phyloP scores from a whole-genome alignment of 139 green algal species.

The Medakamo hakoo region DNA sequence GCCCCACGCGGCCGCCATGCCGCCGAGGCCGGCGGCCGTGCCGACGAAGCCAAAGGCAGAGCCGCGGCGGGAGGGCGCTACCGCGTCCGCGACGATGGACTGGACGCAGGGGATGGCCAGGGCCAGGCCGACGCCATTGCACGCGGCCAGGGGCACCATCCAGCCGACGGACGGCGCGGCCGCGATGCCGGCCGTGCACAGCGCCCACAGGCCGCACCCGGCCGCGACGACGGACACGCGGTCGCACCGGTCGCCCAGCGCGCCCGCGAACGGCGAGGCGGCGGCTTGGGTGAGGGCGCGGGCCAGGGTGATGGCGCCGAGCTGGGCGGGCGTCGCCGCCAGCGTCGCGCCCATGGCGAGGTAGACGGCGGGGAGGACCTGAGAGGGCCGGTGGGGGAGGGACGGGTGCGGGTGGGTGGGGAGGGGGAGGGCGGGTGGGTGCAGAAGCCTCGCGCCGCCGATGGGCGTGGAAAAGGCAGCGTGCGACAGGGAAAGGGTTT shows the following conservation, averaged over 20 bases:
- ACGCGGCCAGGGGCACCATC: slow-evolving; percentile 10
- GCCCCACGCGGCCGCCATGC: slow-evolving; percentile 33
- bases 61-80: slow-evolving; percentile 5
- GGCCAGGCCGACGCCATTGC: slow-evolving; percentile 17
- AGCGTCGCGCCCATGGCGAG: slow-evolving; percentile 39
- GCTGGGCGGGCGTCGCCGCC: slow-evolving; percentile 38
- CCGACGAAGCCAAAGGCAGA: slow-evolving; percentile 14
- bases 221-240: slow-evolving; percentile 34
- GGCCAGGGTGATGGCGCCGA: slow-evolving; percentile 49
- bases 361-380: slow-evolving; percentile 64
- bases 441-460: too few species aligned
- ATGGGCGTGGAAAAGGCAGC: too few species aligned
- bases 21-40: slow-evolving; percentile 17
- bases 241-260: slow-evolving; percentile 34
- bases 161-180: slow-evolving; percentile 1
- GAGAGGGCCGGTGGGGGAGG: neutral
- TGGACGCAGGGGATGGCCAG: slow-evolving; percentile 18
- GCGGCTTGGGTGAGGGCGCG: slow-evolving; percentile 48
- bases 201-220: slow-evolving; percentile 47
- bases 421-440: neutral
- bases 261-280: slow-evolving; percentile 23
- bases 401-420: neutral
- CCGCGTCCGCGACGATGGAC: slow-evolving; percentile 18
- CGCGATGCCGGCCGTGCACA: slow-evolving; percentile 38
- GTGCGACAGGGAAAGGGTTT: too few species aligned